Conservation (phyloP, 768 basidiomycete species). For the Tricholoma sp. region DNA sequence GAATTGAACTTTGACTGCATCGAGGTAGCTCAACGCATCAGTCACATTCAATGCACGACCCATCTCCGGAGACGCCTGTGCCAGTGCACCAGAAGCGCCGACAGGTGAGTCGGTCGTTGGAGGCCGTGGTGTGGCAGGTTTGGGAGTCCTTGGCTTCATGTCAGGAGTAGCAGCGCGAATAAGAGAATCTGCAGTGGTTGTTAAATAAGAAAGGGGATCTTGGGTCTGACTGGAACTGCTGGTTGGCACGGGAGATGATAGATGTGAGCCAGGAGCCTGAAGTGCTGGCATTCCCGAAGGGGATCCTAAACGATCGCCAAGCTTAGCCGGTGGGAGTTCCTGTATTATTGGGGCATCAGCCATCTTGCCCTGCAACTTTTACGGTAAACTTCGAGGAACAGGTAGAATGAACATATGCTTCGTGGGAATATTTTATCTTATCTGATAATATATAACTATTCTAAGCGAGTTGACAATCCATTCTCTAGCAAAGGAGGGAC, state of each 20-base stretch:
- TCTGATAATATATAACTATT: not conserved
- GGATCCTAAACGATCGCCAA: constrained; percentile 8
- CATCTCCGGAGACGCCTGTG: constrained; percentile 33
- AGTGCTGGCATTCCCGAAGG: constrained; percentile 7
- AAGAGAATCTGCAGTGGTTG: not conserved
- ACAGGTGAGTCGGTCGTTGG: constrained; percentile 23
- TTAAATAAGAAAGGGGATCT: not conserved
- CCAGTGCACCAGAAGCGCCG: constrained; percentile 14
- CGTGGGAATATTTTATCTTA: constrained; percentile 19
- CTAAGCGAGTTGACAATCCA: not conserved
- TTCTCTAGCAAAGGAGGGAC: not conserved
- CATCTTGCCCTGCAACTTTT: constrained; percentile 14
- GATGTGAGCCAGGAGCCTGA: constrained; percentile 6
- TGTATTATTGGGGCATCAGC: constrained; percentile 20
- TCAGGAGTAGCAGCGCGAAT: not conserved
- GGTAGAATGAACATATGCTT: not conserved
- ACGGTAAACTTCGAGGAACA: not conserved
- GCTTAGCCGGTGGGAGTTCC: constrained; percentile 17
- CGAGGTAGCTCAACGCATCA: constrained; percentile 89
- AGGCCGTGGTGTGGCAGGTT: constrained; percentile 33
- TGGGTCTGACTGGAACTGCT: constrained; percentile 1
- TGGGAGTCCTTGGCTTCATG: constrained; percentile 12
- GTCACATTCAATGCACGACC: constrained; percentile 81
- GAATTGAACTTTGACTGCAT: constrained; percentile 92
- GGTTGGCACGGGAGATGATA: not conserved